Evolutionary conservation across 768 basidiomycete genomes (phyloP), one percentile per base, ranked within the genome.

Genomic region (Boletus sp.): DNA sequence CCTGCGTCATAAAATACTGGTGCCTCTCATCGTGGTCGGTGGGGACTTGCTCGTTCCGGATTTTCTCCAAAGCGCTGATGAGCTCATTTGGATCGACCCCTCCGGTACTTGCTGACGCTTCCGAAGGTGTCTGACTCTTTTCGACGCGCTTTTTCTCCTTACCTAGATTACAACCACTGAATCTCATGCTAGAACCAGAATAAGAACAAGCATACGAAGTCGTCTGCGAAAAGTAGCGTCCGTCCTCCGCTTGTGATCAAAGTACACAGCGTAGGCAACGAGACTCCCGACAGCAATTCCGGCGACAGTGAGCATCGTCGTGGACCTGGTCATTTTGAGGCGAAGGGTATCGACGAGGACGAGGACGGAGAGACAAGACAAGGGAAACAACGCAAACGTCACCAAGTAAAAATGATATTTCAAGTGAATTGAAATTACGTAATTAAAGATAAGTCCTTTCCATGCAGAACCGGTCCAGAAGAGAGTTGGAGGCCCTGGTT

Each of bases 191-290:
- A 8, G 21, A 5, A 41, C 2, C 4, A 34, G n/a, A 43, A 45
- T 10, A 41, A 50, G 54, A 53, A 43, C 50, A 58, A 46, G 81
- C 91, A 61, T 72, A 89, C 94, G 84, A 54, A 98, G 81, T 68
- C 83, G 85, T 75, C 84, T 93, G 69, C 97, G 84, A 81, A 99
- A 99, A 15, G 80, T 78, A 40, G 77, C 72, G 67, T 97, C 93
- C 68, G 89, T 91, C 66, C 95, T 83, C 48, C 97, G 86, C 76
- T 83, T 90, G 77, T 96, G 86, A 78, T 99, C 97, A 65, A 98
- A 99, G 74, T 93, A 98, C 50, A 83, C 79, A 30, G 89, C 93
- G 71, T 98, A 98, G 23, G 85, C 92, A 34, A 89, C 71, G 37
- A 85, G 63, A 44, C 73, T 67, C 43, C 84, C 78, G 41, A 81